Percentiles rank a stretch among this genome's conserved stretches.
Conservation (phyloP, 2,329 filamentous ascomycete species). For the Geoglossum cookeanum region DNA sequence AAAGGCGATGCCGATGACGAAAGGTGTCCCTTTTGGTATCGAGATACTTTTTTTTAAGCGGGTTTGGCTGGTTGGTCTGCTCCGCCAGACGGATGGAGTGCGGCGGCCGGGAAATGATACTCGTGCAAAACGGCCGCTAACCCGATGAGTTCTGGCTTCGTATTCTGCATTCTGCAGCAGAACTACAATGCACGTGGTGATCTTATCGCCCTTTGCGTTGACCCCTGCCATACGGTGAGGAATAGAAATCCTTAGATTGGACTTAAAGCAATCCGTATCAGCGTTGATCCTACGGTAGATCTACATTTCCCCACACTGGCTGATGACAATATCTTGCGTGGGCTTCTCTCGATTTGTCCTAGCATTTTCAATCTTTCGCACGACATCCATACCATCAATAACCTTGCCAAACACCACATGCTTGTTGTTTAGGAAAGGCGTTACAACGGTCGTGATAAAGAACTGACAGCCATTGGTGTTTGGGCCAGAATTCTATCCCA, state of each 20-base stretch:
- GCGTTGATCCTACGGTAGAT: not conserved
- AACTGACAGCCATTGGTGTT: slow-evolving; percentile 94
- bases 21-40: too few species aligned
- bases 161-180: too few species aligned
- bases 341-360: slow-evolving; percentile 73
- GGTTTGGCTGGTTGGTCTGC: not conserved
- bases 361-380: slow-evolving; percentile 81
- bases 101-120: not conserved
- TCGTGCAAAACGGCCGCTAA: not conserved
- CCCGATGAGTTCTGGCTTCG: not conserved
- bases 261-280: not conserved
- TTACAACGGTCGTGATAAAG: slow-evolving; percentile 82
- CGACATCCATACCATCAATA: slow-evolving; percentile 73
- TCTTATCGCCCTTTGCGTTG: too few species aligned
- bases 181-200: too few species aligned
- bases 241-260: not conserved
- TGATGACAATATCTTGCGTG: slow-evolving; percentile 64
- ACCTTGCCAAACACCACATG: slow-evolving; percentile 94
- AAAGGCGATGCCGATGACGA: too few species aligned
- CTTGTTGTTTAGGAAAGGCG: slow-evolving; percentile 77
- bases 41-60: not conserved
- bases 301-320: slow-evolving; percentile 87
- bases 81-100: not conserved
- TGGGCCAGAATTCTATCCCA: slow-evolving; percentile 58
- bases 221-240: not conserved